Conservation (phyloP, 495 filamentous ascomycete genomes). For the Penicillium bovifimosum region DNA sequence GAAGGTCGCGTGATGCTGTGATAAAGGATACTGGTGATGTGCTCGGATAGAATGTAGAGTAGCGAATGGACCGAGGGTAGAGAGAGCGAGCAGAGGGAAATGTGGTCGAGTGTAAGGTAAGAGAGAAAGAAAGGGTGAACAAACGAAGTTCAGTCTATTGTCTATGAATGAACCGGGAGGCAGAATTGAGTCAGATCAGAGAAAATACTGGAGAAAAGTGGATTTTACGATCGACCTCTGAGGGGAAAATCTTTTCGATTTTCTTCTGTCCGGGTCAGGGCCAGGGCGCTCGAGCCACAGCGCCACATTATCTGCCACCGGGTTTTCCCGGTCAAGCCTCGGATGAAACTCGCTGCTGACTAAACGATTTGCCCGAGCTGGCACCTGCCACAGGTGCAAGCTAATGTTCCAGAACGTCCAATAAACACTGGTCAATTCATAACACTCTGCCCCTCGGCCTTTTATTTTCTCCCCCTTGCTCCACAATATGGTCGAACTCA, state of each 20-base stretch:
- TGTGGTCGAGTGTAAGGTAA: neutral
- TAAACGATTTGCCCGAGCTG: too few species aligned
- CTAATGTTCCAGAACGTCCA: neutral
- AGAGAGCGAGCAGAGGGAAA: neutral
- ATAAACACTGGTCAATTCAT: neutral
- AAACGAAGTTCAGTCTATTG: neutral
- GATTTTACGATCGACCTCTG: conserved; percentile 16
- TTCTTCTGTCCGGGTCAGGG: conserved; percentile 20
- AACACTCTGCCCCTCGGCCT: neutral
- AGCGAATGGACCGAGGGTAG: neutral
- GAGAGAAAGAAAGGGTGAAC: neutral
- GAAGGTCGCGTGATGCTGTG: neutral
- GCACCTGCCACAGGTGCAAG: neutral
- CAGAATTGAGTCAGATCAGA: conserved; percentile 1
- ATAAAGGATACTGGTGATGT: neutral
- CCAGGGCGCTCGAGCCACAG: conserved; percentile 6
- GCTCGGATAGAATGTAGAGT: neutral
- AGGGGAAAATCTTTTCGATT: conserved; percentile 19
- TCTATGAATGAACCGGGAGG: neutral
- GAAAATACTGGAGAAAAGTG: conserved; percentile 11
- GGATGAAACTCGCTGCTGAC: too few species aligned
- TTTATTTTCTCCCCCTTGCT: neutral
- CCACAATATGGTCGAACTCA: conserved; percentile 55
- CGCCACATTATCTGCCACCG: conserved; percentile 2
- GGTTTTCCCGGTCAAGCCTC: conserved; percentile 10